phyloP scores from a whole-genome alignment of 306 rosid genomes.

The Erythrophleum fordii region DNA sequence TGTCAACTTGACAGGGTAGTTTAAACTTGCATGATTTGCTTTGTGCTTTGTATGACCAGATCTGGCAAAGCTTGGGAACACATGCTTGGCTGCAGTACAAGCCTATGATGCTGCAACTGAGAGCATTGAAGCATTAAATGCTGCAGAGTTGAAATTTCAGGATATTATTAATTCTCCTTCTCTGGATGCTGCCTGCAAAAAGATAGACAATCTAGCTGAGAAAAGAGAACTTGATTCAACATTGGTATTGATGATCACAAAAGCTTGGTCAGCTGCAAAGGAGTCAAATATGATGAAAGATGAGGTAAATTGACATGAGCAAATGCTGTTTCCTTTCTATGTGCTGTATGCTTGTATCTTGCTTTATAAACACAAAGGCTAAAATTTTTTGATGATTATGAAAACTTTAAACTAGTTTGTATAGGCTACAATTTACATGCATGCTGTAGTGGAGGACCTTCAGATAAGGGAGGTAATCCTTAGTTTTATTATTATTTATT shows the following conservation, averaged over 20 bases:
- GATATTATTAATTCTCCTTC: constrained; percentile 89
- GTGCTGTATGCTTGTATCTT: not conserved
- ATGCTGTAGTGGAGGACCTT: too few species aligned
- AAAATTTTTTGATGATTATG: constrained; percentile 16
- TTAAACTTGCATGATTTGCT: constrained; percentile 6
- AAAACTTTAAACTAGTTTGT: constrained; percentile 8
- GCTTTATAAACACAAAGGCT: constrained; percentile 11
- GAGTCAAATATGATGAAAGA: constrained; percentile 83
- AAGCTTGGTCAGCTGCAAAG: constrained; percentile 98
- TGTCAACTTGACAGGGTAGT: constrained; percentile 10
- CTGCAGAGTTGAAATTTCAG: constrained; percentile 90
- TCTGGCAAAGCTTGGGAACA: constrained; percentile 72
- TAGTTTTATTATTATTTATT: not conserved
- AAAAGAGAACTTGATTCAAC: constrained; percentile 88
- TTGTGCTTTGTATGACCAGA: constrained; percentile 45
- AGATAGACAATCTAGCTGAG: constrained; percentile 90
- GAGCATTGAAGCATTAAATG: constrained; percentile 77
- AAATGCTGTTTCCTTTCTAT: constrained; percentile 27
- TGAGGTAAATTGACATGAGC: constrained; percentile 62
- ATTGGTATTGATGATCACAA: constrained; percentile 90
- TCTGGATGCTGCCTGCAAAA: constrained; percentile 87
- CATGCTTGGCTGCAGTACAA: constrained; percentile 86
- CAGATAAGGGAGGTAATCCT: too few species aligned
- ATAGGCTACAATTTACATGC: too few species aligned
- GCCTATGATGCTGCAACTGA: constrained; percentile 82